Conservation (phyloP, 2,329 filamentous ascomycete species). For the Annulohypoxylon truncatum region DNA sequence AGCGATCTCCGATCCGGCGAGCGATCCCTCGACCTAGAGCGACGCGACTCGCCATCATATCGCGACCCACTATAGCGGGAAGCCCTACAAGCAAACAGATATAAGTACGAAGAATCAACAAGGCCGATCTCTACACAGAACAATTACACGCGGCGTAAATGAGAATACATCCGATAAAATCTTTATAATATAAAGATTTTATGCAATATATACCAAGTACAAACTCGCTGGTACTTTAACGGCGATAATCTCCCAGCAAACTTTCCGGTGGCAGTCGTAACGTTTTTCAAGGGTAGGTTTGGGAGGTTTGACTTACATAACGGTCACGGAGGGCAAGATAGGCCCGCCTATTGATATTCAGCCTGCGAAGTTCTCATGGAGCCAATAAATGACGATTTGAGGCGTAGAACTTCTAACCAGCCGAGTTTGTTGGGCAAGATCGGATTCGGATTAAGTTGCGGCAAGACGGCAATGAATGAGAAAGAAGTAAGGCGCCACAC, state of each 20-base stretch:
- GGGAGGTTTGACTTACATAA: slow-evolving; percentile 40
- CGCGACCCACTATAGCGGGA: slow-evolving; percentile 68
- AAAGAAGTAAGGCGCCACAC: slow-evolving; percentile 13
- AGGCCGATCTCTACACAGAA: background rate
- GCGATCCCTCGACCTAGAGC: slow-evolving; percentile 75
- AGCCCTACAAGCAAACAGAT: slow-evolving; percentile 55
- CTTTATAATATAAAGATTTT: background rate
- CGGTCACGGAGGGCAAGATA: slow-evolving; percentile 24
- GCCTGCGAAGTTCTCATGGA: slow-evolving; percentile 36
- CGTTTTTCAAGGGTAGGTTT: background rate
- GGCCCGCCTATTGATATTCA: slow-evolving; percentile 26
- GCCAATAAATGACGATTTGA: background rate
- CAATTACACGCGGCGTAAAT: background rate
- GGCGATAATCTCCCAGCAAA: background rate
- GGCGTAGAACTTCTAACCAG: slow-evolving; percentile 1
- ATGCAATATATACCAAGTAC: background rate
- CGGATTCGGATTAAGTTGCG: slow-evolving; percentile 8
- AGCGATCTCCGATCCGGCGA: slow-evolving; percentile 70
- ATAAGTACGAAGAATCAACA: slow-evolving; percentile 42
- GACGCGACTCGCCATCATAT: slow-evolving; percentile 71
- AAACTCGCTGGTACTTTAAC: background rate
- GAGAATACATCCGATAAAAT: background rate
- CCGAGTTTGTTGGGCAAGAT: background rate
- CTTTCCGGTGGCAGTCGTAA: background rate
- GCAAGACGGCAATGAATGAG: background rate